These are phyloP conservation scores for Aspergillus fructus DNA, from an alignment of 2,329 filamentous ascomycete genomes.

Conservation along the genomic window DNA sequence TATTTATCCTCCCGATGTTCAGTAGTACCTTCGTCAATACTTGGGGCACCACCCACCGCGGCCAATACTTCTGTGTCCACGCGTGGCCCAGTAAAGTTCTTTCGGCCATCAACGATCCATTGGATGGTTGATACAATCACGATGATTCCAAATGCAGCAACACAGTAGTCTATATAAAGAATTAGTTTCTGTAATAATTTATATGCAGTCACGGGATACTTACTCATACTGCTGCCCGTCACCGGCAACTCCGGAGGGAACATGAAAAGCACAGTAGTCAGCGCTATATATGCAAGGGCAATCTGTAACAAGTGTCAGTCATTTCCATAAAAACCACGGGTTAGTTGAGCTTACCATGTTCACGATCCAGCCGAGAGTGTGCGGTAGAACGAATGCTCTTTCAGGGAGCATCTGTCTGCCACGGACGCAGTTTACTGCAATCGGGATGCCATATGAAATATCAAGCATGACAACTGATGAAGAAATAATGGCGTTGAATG, in stretches of 20 bases:
- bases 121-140: constrained; percentile 57
- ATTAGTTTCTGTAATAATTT: constrained; percentile 3
- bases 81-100: constrained; percentile 58
- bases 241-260: constrained; percentile 69
- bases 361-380: constrained; percentile 57
- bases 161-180: constrained; percentile 38
- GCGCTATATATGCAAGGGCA: constrained; percentile 59
- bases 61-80: constrained; percentile 42
- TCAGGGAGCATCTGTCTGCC: constrained; percentile 66
- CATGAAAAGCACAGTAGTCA: constrained; percentile 74
- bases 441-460: constrained; percentile 72
- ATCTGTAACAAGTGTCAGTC: constrained; percentile 39
- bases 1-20: neutral
- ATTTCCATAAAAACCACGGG: neutral
- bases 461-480: constrained; percentile 71
- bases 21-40: neutral
- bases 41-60: constrained; percentile 8
- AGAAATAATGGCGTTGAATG: constrained; percentile 70
- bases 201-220: constrained; percentile 20
- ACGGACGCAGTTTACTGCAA: constrained; percentile 66
- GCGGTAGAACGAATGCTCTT: constrained; percentile 58
- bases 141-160: constrained; percentile 58
- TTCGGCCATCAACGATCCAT: constrained; percentile 61
- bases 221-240: constrained; percentile 68
- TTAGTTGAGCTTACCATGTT: constrained; percentile 49